Base-by-base conservation (phyloP, 2,329 filamentous ascomycete species). In the Botrytis hyacinthi region DNA sequence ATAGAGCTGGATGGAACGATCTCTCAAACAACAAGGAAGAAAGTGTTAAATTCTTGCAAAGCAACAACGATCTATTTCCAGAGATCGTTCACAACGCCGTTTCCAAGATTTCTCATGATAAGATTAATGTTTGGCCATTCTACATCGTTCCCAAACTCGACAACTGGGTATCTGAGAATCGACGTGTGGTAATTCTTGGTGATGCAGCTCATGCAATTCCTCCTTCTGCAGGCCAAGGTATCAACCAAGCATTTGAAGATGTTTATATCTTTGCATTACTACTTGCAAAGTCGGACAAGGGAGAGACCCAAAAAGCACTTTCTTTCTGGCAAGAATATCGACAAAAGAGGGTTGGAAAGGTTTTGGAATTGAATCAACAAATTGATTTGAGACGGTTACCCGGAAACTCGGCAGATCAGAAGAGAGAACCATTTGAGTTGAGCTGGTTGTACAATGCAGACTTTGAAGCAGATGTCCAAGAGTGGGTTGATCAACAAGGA, bases 161-260 rank as follows among this genome's bases (percentile, higher is more conserved):
- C 3, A 80, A 76, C 1, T 86, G 85, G 84, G 74, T 76, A 32
- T 84, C 84, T 1, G 75, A 78, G 9, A 76, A 77, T 5, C 76
- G 78, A 6, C 76, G 81, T 1, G 82, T 85, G 7, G 78, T 86
- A 4, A 83, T 88, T 26, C 77, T 87, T 0, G 85, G 85, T 0
- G 85, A 87, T 44, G 84, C 84, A 7, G 85, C 85, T 1, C 85
- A 87, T 70, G 85, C 84, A 0, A 84, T 87, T 22, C 85, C 85
- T 0, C 85, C 85, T 0, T 83, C 83, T 0, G 83, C 84, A 0
- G 85, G 85, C 0, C 85, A 86, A 74, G 84, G 85, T 0, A 81
- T 83, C 1, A 86, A 85, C 71, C 84, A 86, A 65, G 84, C 84
- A 0, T 84, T 86, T 48, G 86, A 88, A 74, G 87, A 89, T 73